Base-by-base conservation (phyloP, 768 basidiomycete genomes). In the Suillus cothurnatus region DNA sequence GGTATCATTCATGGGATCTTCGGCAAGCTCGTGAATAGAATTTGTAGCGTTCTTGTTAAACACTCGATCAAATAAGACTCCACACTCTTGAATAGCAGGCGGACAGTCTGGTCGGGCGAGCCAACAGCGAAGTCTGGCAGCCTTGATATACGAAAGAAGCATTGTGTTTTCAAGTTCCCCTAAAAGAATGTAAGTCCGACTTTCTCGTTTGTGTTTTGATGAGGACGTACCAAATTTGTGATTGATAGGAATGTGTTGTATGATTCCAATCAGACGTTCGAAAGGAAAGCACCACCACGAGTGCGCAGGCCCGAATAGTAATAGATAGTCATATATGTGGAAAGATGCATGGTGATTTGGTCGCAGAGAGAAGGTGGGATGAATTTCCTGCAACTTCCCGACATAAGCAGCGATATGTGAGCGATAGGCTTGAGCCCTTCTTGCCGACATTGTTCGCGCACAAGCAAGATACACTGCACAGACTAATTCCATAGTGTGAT, bases 211-310 rank as follows among this genome's bases (percentile, higher is more conserved):
- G 62, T 68, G 58, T 70, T 61, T 6, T 61, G 65, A 64, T 6
- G 31, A 11, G 28, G 23, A 57, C 64, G 17, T 53, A 66, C 79
- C 76, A 63, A 69, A 62, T 19, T 73, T 69, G 52, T 76, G 64
- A 63, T 82, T 83, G 0, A 68, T 78, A 6, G 68, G 55, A 14
- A 80, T 68, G 1, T 66, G 53, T 55, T 83, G 80, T 0, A 82
- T 64, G 39, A 68, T 72, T 0, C 81, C 77, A 58, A 82, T 81
- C 14, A 77, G 63, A 0, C 71, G 61, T 61, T 82, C 79, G 52
- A 77, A 80, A 0, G 77, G 79, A 64, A 78, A 82, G 1, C 71
- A 69, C 78, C 79, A n/a, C 81, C 79, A 82, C 1, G 72, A 73
- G 47, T 72, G 70, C 0, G 77, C 69, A n/a, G 79, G 80, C 0